These are phyloP conservation scores for Ophiocordyceps unilateralis DNA, from an alignment of 2,329 filamentous ascomycete species.

Conservation along the genomic window DNA sequence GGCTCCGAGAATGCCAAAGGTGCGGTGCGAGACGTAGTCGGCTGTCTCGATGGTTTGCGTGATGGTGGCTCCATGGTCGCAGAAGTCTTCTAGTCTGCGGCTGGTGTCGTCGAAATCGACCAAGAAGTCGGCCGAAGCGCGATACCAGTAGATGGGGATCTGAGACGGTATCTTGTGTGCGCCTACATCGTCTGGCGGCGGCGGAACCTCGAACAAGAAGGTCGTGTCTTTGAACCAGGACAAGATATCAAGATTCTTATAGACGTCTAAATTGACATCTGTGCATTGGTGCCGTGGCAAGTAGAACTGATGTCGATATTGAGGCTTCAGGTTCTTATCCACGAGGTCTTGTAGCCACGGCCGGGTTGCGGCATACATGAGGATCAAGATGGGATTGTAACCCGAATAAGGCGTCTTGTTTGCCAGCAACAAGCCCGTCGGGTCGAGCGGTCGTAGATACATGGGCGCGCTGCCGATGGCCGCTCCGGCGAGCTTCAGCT, in stretches of 20 bases:
- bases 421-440: background rate
- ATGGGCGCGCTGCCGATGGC: conserved; percentile 8
- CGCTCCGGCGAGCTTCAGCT: conserved; percentile 9
- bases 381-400: background rate
- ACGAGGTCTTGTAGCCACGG: background rate
- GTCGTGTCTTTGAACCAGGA: background rate
- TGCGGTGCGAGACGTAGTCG: background rate
- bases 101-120: background rate
- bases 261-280: background rate
- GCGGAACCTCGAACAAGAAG: background rate
- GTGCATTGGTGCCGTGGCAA: background rate
- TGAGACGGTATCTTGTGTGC: background rate
- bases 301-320: background rate
- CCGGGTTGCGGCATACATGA: background rate
- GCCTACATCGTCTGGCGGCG: background rate
- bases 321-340: background rate
- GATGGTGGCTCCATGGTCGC: background rate
- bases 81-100: background rate
- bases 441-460: background rate
- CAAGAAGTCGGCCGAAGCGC: background rate
- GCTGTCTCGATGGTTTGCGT: background rate
- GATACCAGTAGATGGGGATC: background rate
- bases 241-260: background rate
- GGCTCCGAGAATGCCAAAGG: background rate
- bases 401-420: background rate